Evolutionary conservation across 116 monocot genomes (phyloP).

Genomic region (Trichopus zeylanicus): DNA sequence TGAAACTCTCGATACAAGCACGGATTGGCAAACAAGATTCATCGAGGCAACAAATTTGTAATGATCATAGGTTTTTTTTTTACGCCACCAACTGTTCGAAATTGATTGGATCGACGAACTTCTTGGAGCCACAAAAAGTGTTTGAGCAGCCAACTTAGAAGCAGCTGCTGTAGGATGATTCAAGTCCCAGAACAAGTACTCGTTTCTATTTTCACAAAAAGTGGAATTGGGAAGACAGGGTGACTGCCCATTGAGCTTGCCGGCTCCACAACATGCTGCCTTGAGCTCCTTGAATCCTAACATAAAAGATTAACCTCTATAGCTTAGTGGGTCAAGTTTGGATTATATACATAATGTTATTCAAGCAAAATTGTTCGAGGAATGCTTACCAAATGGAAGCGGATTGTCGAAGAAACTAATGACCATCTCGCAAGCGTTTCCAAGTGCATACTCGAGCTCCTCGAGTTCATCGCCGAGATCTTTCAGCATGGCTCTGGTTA

Average conservation of each 20-base stretch:
- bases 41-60: too few relatives aligned
- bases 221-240: conserved; percentile 21
- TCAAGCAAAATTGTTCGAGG: background rate
- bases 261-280: conserved; percentile 32
- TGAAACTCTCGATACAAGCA: background rate
- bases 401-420: conserved; percentile 22
- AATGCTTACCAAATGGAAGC: conserved; percentile 7
- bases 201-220: conserved; percentile 16
- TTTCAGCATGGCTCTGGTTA: conserved; percentile 11
- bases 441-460: conserved; percentile 45
- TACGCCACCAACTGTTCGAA: conserved; percentile 7
- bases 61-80: background rate
- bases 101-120: conserved; percentile 16
- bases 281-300: conserved; percentile 22
- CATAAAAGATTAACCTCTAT: background rate
- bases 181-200: conserved; percentile 36
- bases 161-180: conserved; percentile 25
- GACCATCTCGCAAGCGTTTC: conserved; percentile 24
- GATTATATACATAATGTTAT: too few relatives aligned
- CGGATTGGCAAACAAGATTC: background rate
- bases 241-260: conserved; percentile 23
- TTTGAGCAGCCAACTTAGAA: conserved; percentile 11
- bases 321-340: too few relatives aligned
- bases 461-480: conserved; percentile 17
- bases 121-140: conserved; percentile 4